Percentiles rank a stretch among this genome's conserved stretches.
Evolutionary conservation across 768 basidiomycete species (phyloP).

Genomic region (Plicaturopsis crispa): DNA sequence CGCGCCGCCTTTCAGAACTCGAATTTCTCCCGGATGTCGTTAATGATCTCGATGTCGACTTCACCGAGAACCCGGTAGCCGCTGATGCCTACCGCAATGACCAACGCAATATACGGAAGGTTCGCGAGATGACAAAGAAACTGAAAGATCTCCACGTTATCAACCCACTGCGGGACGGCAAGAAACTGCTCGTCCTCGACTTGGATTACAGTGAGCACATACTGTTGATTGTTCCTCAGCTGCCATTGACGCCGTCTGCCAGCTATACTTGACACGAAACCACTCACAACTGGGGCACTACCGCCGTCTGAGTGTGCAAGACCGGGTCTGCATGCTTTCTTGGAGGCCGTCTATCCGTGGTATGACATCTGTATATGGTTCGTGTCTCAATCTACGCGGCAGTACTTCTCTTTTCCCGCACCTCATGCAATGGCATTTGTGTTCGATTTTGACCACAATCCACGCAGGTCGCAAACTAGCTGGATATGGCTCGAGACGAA

Average conservation of each 20-base stretch:
- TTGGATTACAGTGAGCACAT: slow-evolving; percentile 71
- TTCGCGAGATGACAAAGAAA: slow-evolving; percentile 63
- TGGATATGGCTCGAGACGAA: slow-evolving; percentile 91
- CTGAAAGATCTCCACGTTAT: slow-evolving; percentile 68
- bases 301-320: slow-evolving; percentile 79
- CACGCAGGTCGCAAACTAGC: slow-evolving; percentile 69
- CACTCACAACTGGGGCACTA: slow-evolving; percentile 71
- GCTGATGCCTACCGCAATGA: slow-evolving; percentile 65
- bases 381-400: slow-evolving; percentile 1
- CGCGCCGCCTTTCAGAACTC: slow-evolving; percentile 34
- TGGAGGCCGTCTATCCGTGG: slow-evolving; percentile 70
- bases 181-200: slow-evolving; percentile 79
- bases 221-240: not conserved
- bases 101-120: slow-evolving; percentile 73
- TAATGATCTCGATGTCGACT: slow-evolving; percentile 81
- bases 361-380: slow-evolving; percentile 92
- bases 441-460: slow-evolving; percentile 1
- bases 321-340: slow-evolving; percentile 77
- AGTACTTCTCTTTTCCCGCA: not conserved
- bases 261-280: slow-evolving; percentile 85
- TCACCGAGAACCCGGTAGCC: slow-evolving; percentile 51
- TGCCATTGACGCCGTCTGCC: slow-evolving; percentile 6
- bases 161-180: slow-evolving; percentile 66
- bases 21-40: slow-evolving; percentile 61
- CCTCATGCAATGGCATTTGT: not conserved